Percentiles rank a stretch among this genome's conserved stretches.
phyloP scores from a whole-genome alignment of 352 stramenopile genomes.

The Globisporangium middletonii region DNA sequence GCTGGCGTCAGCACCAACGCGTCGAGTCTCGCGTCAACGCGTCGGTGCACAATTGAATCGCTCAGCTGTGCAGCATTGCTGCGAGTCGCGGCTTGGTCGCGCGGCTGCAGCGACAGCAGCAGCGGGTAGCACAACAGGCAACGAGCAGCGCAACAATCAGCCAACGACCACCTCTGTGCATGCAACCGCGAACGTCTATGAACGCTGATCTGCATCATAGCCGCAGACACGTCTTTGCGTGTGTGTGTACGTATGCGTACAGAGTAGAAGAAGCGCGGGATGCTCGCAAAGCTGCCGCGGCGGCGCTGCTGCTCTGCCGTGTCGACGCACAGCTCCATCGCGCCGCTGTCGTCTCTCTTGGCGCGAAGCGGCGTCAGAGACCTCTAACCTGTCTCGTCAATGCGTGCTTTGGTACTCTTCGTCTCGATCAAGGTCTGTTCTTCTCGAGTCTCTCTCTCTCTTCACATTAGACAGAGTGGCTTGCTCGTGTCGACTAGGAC shows the following conservation, averaged over 20 bases:
- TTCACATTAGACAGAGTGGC: too few species aligned
- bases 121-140: neutral
- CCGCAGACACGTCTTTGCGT: neutral
- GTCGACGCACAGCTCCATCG: conserved; percentile 10
- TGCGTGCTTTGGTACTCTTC: too few species aligned
- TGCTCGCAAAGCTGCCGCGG: conserved; percentile 8
- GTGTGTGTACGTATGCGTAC: conserved; percentile 7
- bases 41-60: conserved; percentile 4
- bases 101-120: too few species aligned
- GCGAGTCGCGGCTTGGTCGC: neutral
- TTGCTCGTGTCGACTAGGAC: too few species aligned
- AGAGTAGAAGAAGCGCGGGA: conserved; percentile 48
- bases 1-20: conserved; percentile 15
- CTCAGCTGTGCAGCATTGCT: neutral
- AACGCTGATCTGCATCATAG: neutral
- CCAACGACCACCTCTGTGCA: neutral
- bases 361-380: too few species aligned
- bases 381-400: too few species aligned
- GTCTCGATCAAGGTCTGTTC: too few species aligned
- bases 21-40: neutral
- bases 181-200: too few species aligned
- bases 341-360: neutral
- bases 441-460: too few species aligned
- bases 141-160: neutral
- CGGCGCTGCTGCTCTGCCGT: neutral